Evolutionary conservation across 2,329 filamentous ascomycete species (phyloP), one percentile per base, ranked within the genome.

Genomic region (Fusarium sp.): DNA sequence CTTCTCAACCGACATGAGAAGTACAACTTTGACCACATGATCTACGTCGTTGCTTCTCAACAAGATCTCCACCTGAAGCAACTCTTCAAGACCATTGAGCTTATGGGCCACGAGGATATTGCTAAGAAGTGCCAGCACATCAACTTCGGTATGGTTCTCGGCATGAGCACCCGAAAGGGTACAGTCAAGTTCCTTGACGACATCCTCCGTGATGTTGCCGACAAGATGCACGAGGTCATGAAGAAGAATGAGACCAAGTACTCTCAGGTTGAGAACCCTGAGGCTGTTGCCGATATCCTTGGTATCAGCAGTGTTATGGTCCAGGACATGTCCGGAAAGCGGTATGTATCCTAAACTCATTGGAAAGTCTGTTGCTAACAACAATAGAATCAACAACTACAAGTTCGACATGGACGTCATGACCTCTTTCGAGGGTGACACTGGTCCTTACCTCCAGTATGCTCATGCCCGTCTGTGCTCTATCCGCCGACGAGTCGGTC

Each of bases 191-290:
- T 93, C 84, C 79, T 89, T 44, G 86, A 80, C 31, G 78, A 80
- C 12, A 80, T 80, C 33, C 75, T 80, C n/a, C 66, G 80, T 21
- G 93, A 95, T 76, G 94, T 97, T 12, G 91, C 90, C 77, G 95
- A 98, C 61, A 94, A 95, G 83, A 99, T 99, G 96, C 95, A 98
- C 86, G 94, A 97, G 69, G 94, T 97, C 57, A 99, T 99, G 96
- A 90, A 86, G 82, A 92, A 92, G 85, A 98, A 98, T 82, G 88
- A 93, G 77, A 87, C 88, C 79, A 99, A 99, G 86, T 99, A 98
- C 83, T 84, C 90, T 63, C 94, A 98, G 82, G 92, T 99, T 25
- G 93, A 92, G 78, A 87, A 98, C 81, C 95, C 95, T 1, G 91
- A 90, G 60, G 88, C 89, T 60, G 93, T 91, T 15, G 94, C 96